Conservation (phyloP, 192 early-diverging fungal genomes). For the Umbelopsis sp. region DNA sequence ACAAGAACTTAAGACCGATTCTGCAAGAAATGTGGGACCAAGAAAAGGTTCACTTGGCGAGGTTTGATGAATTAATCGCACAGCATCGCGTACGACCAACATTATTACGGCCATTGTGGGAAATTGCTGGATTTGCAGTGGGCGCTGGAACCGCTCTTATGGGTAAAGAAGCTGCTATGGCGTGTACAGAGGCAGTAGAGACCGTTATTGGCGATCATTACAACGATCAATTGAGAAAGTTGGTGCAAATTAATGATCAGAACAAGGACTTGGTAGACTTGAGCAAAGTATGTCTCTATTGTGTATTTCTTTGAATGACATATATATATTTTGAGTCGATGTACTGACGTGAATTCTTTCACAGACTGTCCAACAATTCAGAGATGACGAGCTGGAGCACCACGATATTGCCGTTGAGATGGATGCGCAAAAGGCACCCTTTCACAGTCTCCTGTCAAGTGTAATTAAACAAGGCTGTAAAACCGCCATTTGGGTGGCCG, state of each 20-base stretch:
- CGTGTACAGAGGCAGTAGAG: slow-evolving; percentile 98
- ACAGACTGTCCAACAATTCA: slow-evolving; percentile 78
- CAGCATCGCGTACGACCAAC: slow-evolving; percentile 86
- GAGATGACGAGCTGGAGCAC: slow-evolving; percentile 97
- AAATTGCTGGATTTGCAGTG: slow-evolving; percentile 80
- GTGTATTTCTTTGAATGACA: background rate
- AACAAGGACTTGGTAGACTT: slow-evolving; percentile 61
- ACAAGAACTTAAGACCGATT: slow-evolving; percentile 67
- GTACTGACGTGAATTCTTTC: background rate
- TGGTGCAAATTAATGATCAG: slow-evolving; percentile 66
- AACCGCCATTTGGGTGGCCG: slow-evolving; percentile 90
- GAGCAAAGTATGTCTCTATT: slow-evolving; percentile 49
- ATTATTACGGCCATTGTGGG: slow-evolving; percentile 83
- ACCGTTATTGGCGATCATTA: slow-evolving; percentile 96
- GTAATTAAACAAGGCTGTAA: slow-evolving; percentile 88
- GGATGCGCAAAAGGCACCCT: slow-evolving; percentile 83
- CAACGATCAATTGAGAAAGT: slow-evolving; percentile 90
- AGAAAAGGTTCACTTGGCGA: slow-evolving; percentile 80
- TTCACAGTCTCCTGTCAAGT: slow-evolving; percentile 69
- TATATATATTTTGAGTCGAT: background rate
- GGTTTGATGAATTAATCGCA: slow-evolving; percentile 76
- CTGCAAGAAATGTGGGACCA: slow-evolving; percentile 97
- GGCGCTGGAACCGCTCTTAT: slow-evolving; percentile 86
- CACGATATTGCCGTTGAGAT: slow-evolving; percentile 85
- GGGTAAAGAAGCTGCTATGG: slow-evolving; percentile 97